Percentiles rank a stretch among this genome's conserved stretches.
Conservation (phyloP, 2,329 filamentous ascomycete genomes). For the Claviceps spartinae region DNA sequence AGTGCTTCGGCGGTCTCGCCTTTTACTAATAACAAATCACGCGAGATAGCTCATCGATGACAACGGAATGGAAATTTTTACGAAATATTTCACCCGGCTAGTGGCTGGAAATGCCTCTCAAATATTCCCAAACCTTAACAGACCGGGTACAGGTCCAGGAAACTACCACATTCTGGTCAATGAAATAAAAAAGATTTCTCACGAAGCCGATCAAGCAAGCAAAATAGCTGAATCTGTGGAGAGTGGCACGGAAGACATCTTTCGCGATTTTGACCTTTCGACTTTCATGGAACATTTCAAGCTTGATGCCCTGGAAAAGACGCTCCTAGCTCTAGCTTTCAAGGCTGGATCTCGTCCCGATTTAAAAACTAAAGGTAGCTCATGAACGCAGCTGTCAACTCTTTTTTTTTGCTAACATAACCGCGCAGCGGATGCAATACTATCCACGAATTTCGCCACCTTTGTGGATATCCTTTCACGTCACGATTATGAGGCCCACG, state of each 20-base stretch:
- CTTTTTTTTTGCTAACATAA: slow-evolving; percentile 10
- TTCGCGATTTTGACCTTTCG: slow-evolving; percentile 90
- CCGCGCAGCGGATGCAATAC: slow-evolving; percentile 66
- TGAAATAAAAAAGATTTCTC: slow-evolving; percentile 77
- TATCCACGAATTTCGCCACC: slow-evolving; percentile 63
- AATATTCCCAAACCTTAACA: slow-evolving; percentile 71
- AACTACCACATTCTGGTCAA: slow-evolving; percentile 71
- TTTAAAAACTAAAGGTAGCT: slow-evolving; percentile 73
- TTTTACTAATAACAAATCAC: slow-evolving; percentile 10
- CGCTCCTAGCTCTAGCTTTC: slow-evolving; percentile 76
- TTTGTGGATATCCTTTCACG: slow-evolving; percentile 67
- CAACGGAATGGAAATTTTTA: slow-evolving; percentile 97
- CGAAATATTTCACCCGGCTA: slow-evolving; percentile 87
- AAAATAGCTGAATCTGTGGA: slow-evolving; percentile 93
- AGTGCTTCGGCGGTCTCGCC: not conserved
- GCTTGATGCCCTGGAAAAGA: slow-evolving; percentile 76
- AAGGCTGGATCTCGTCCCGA: slow-evolving; percentile 70
- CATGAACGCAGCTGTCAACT: not conserved
- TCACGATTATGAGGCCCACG: slow-evolving; percentile 47
- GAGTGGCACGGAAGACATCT: slow-evolving; percentile 79
- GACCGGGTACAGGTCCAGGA: slow-evolving; percentile 59
- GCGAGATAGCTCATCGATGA: slow-evolving; percentile 70
- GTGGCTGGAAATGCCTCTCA: slow-evolving; percentile 81
- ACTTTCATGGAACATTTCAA: slow-evolving; percentile 95
- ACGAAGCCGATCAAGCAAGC: slow-evolving; percentile 67